Evolutionary conservation across 225 moss, liverwort and hornwort species (phyloP).

Genomic region (Physcomitrellopsis africana): DNA sequence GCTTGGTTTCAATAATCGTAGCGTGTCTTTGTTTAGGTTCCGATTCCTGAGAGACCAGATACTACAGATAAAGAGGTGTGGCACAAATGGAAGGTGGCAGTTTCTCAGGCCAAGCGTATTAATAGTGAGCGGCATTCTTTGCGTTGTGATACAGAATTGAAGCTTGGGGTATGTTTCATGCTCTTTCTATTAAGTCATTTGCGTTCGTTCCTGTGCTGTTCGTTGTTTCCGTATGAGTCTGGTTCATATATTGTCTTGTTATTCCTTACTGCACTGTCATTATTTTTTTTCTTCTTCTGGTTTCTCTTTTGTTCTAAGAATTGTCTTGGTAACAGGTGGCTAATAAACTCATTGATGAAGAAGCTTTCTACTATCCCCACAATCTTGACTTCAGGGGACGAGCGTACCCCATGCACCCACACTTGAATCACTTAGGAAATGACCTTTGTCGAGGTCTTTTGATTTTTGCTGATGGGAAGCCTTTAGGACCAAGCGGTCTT

Average conservation of each 20-base stretch:
- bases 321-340: slow-evolving; percentile 64
- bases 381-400: slow-evolving; percentile 92
- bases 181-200: slow-evolving; percentile 6
- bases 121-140: slow-evolving; percentile 81
- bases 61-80: slow-evolving; percentile 44
- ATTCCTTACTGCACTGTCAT: not conserved
- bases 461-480: slow-evolving; percentile 69
- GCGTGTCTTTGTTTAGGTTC: slow-evolving; percentile 50
- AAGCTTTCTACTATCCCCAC: slow-evolving; percentile 85
- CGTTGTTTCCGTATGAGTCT: not conserved
- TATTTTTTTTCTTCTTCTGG: slow-evolving; percentile 10
- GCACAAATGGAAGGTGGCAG: slow-evolving; percentile 54
- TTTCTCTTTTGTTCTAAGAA: not conserved
- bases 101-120: slow-evolving; percentile 56
- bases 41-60: slow-evolving; percentile 66
- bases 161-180: slow-evolving; percentile 59
- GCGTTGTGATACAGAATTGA: slow-evolving; percentile 84
- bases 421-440: slow-evolving; percentile 89
- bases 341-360: slow-evolving; percentile 67
- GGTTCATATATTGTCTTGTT: not conserved
- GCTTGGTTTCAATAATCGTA: slow-evolving; percentile 17
- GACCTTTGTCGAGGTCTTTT: slow-evolving; percentile 84
- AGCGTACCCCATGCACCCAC: slow-evolving; percentile 92
- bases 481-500: slow-evolving; percentile 67
- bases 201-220: not conserved